A percentile compares a stretch with the other conserved stretches of the same genome.
phyloP scores from a whole-genome alignment of 176 grass and related monocot genomes.

The Musa acuminata region DNA sequence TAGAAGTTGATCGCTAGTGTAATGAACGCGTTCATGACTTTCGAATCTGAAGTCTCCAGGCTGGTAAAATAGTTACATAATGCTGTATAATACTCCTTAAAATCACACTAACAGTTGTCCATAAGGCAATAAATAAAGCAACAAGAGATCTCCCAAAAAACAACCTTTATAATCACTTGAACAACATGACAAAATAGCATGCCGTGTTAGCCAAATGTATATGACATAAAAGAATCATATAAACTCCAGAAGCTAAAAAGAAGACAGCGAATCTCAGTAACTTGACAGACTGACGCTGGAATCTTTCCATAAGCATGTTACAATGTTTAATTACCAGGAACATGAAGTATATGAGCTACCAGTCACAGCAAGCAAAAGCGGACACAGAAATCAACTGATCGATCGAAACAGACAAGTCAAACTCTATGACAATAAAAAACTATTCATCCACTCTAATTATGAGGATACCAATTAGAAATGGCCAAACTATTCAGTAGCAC shows the following conservation, averaged over 20 bases:
- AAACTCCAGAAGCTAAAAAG: not conserved
- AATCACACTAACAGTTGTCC: too few relatives aligned
- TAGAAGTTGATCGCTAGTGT: slow-evolving; percentile 81
- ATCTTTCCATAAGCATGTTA: not conserved
- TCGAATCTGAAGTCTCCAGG: slow-evolving; percentile 63
- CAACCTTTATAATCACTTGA: not conserved
- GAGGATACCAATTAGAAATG: not conserved
- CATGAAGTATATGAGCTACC: not conserved
- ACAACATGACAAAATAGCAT: not conserved
- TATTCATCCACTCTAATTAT: not conserved
- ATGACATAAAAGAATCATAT: not conserved
- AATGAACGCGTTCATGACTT: slow-evolving; percentile 45
- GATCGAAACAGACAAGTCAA: not conserved
- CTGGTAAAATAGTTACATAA: slow-evolving; percentile 23
- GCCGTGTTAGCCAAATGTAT: not conserved
- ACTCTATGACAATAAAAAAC: not conserved
- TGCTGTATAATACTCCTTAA: not conserved
- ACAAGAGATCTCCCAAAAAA: not conserved
- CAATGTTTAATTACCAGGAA: not conserved
- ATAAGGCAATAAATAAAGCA: not conserved
- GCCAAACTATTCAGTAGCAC: not conserved
- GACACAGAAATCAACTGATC: not conserved
- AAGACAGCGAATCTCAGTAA: not conserved
- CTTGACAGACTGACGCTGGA: not conserved
- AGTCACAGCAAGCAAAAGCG: not conserved